Evolutionary conservation across 2,329 filamentous ascomycete genomes (phyloP), one percentile per base, ranked within the genome.

Genomic region (Purpureocillium lavendulum): DNA sequence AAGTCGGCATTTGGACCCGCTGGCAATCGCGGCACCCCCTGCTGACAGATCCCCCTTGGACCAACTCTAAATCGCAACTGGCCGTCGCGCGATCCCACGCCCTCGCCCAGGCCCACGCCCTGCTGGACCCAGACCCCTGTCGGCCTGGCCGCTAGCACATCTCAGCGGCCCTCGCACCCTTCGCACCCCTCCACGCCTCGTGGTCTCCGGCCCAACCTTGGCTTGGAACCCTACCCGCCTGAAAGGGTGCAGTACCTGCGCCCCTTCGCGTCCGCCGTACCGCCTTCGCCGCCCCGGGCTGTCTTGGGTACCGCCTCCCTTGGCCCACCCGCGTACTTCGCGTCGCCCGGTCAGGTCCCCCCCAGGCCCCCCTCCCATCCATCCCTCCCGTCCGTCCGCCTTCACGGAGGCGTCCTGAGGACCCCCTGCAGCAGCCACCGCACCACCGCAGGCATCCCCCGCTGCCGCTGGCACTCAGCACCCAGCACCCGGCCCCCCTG

Each of bases 61-160:
- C 30, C 47, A 49, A 47, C 45, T 48, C 41, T 46, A 49, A 46
- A 42, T 38, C 36, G 37, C 29, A 30, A 26, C n/a, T 14, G 29
- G 29, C n/a, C 12, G 29, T 30, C 21, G 21, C 5, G 21, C 21
- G 21, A 26, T 26, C 21, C 21, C 21, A 26, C 21, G 6, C 21
- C 21, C n/a, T n/a, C n/a, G n/a, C n/a, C n/a, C n/a, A n/a, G n/a
- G n/a, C n/a, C n/a, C n/a, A n/a, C 33, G 33, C 42, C 41, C 40
- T 45, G 41, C 46, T 48, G 39, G 34, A 38, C 26, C 34, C 21
- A 18, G 21, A 43, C 42, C 49, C 48, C 39, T 50, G 48, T 46
- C 47, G 42, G 39, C 48, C 49, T 49, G 47, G 39, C 45, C 44
- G 44, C 47, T 43, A 44, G 39, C 47, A 6, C 6, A 38, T 41